Conservation (phyloP, 805 yeast genomes). For the Metschnikowia colocasiae region DNA sequence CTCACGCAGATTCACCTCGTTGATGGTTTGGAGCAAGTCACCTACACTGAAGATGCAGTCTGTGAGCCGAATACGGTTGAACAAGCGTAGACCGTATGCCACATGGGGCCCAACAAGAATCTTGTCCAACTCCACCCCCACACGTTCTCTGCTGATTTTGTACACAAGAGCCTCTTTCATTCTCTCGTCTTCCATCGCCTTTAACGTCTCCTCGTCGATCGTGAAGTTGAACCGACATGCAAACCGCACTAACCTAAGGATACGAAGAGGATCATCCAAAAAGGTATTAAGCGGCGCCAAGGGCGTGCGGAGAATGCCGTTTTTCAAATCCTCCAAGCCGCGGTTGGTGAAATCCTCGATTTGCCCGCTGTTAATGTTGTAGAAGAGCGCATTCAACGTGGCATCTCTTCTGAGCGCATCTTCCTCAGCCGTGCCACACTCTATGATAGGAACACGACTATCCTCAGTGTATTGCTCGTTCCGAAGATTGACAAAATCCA, state of each 20-base stretch:
- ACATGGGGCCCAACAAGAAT: slow-evolving; percentile 65
- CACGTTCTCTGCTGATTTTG: slow-evolving; percentile 86
- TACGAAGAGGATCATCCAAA: slow-evolving; percentile 90
- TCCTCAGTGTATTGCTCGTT: slow-evolving; percentile 80
- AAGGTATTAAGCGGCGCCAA: slow-evolving; percentile 81
- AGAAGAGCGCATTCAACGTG: slow-evolving; percentile 87
- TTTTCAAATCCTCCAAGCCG: slow-evolving; percentile 69
- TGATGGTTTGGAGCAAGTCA: slow-evolving; percentile 18
- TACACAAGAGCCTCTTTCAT: slow-evolving; percentile 57
- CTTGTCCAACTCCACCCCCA: slow-evolving; percentile 82
- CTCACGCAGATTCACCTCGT: slow-evolving; percentile 16
- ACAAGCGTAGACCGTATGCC: slow-evolving; percentile 55
- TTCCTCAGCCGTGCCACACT: slow-evolving; percentile 84
- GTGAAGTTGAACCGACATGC: slow-evolving; percentile 72
- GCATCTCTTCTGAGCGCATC: slow-evolving; percentile 96
- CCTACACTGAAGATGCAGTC: slow-evolving; percentile 52
- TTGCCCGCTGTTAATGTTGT: slow-evolving; percentile 61
- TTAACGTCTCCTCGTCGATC: slow-evolving; percentile 54
- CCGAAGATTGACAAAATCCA: slow-evolving; percentile 90
- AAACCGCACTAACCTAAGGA: slow-evolving; percentile 79
- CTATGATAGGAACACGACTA: slow-evolving; percentile 80
- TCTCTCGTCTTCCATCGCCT: slow-evolving; percentile 59
- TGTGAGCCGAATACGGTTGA: slow-evolving; percentile 53
- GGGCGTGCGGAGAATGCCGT: slow-evolving; percentile 83
- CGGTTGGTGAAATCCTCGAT: slow-evolving; percentile 82